Base-by-base conservation (phyloP, 192 early-diverging fungal species). In the Rhizoclosmatium globosum region DNA sequence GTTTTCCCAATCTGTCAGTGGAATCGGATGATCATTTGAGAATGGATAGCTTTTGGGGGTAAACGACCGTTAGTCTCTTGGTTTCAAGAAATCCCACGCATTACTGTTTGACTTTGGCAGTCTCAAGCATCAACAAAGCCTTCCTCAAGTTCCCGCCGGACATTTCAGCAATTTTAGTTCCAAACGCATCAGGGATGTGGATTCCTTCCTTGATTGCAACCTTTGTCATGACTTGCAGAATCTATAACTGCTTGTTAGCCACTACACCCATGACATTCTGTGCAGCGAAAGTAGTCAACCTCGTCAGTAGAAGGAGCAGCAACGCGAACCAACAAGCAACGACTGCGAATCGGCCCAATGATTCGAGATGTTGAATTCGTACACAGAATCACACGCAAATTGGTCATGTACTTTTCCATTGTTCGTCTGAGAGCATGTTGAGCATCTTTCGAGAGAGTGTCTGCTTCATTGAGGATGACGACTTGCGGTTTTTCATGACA, bases 401-500 rank as follows among this genome's bases (percentile, higher is more conserved):
- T 98, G 68, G 79, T 81, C 89, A 95, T 95, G 83, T 99, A 99
- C 86, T 98, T 99, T 85, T 99, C 98, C 98, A 99, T 99, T 2
- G 98, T 99, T n/a, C 98, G 88, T 69, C 98, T 92, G 69, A 99
- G 89, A 39, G 93, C 97, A 45, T 96, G 93, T 84, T 99, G 98
- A 15, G 98, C 97, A 64, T 97, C 95, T 50, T 93, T 87, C 44
- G 92, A 90, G 66, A 99, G 87, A 57, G 84, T 75, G 80, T 99
- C 96, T 2, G 98, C 97, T 83, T 98, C 97, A 83, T 98, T 93
- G 67, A 99, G 88, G 31, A 99, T 91, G 3, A 99, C 94, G 3
- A 98, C 93, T 94, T 79, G 19, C 56, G n/a, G 48, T 2, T 47
- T 9, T 17, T 23, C 31, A 31, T 31, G 13, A 47, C 17, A 17